Percentiles rank a stretch among this genome's conserved stretches.
These are phyloP conservation scores for Bonia amplexicaulis DNA, from an alignment of 176 grass and related monocot species.

Conservation along the genomic window DNA sequence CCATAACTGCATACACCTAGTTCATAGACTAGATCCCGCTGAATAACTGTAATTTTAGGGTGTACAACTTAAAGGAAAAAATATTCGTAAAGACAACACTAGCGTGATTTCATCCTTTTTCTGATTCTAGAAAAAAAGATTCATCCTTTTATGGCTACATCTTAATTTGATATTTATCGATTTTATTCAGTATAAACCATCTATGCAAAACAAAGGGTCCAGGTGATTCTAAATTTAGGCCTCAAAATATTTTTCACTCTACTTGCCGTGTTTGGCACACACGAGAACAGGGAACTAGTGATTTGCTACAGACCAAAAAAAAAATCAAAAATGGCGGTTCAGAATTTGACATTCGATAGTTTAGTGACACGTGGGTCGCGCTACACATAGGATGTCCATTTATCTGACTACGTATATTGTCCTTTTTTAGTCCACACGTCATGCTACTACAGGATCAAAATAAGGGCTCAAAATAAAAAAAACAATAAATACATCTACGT, in stretches of 20 bases:
- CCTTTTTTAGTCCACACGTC: too few species aligned
- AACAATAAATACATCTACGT: too few species aligned
- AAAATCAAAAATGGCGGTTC: neutral
- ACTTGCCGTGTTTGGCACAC: neutral
- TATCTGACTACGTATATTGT: too few species aligned
- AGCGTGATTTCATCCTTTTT: neutral
- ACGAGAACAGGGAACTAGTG: neutral
- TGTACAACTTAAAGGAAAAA: neutral
- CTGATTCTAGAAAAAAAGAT: neutral
- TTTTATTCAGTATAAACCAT: neutral
- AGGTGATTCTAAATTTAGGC: neutral
- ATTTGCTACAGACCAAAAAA: neutral
- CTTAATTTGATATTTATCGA: neutral
- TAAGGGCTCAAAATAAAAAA: too few species aligned
- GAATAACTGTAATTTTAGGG: neutral
- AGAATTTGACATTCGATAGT: neutral
- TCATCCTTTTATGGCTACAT: neutral
- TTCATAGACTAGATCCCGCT: neutral
- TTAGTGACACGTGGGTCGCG: too few species aligned
- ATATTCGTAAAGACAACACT: neutral
- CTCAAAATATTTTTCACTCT: neutral
- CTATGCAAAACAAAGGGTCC: neutral
- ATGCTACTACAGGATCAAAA: too few species aligned
- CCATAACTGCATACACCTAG: neutral
- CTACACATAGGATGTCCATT: too few species aligned